Evolutionary conservation across 2,329 filamentous ascomycete genomes (phyloP).

Genomic region (Pseudogymnoascus sp.): DNA sequence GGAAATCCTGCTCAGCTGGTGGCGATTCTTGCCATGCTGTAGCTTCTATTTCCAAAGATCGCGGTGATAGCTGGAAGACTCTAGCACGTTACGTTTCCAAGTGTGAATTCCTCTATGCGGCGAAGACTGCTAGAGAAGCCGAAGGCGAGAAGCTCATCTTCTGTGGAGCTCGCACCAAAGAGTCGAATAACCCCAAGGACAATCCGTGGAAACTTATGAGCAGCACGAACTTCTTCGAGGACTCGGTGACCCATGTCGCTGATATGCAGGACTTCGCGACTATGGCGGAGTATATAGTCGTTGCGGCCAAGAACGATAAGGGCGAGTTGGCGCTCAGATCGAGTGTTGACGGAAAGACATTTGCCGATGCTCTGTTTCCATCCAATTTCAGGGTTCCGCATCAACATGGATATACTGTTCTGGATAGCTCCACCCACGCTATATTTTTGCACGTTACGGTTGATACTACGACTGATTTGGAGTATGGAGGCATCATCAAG

Average conservation of each 20-base stretch:
- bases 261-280: constrained; percentile 82
- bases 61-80: constrained; percentile 72
- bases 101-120: constrained; percentile 76
- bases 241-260: constrained; percentile 55
- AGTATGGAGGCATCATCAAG: constrained; percentile 87
- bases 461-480: constrained; percentile 54
- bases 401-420: constrained; percentile 80
- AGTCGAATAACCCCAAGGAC: constrained; percentile 55
- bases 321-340: constrained; percentile 65
- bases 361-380: constrained; percentile 80
- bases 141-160: constrained; percentile 42
- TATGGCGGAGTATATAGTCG: constrained; percentile 94
- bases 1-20: constrained; percentile 52
- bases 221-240: constrained; percentile 65
- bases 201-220: constrained; percentile 65
- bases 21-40: constrained; percentile 59
- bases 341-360: constrained; percentile 77
- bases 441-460: constrained; percentile 91
- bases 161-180: constrained; percentile 56
- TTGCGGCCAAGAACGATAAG: constrained; percentile 63
- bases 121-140: constrained; percentile 45
- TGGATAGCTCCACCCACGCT: constrained; percentile 91
- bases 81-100: constrained; percentile 67
- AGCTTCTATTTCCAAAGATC: constrained; percentile 72
- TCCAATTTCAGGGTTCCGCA: constrained; percentile 73